These are phyloP conservation scores for Globisporangium echinulatum DNA, from an alignment of 352 stramenopile genomes.

Conservation along the genomic window DNA sequence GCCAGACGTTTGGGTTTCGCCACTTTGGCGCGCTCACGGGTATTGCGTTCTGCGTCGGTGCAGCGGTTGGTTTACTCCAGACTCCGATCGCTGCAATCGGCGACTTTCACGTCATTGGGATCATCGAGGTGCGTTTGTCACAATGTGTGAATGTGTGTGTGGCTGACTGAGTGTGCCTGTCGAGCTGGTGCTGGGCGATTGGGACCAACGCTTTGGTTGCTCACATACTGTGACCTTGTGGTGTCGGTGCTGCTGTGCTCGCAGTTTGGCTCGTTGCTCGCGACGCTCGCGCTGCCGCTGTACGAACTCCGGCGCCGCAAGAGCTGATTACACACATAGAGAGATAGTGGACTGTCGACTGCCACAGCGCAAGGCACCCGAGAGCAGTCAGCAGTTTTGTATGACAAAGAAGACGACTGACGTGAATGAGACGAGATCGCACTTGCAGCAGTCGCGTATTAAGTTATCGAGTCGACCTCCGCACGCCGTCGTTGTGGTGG, in stretches of 20 bases:
- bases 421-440: too few species aligned
- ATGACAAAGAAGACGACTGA: too few species aligned
- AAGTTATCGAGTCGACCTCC: too few species aligned
- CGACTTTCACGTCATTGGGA: conserved; percentile 35
- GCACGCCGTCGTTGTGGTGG: too few species aligned
- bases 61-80: conserved; percentile 55
- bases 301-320: conserved; percentile 29
- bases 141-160: neutral
- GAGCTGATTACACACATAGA: too few species aligned
- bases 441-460: too few species aligned
- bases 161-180: neutral
- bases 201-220: too few species aligned
- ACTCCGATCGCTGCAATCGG: conserved; percentile 48
- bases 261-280: conserved; percentile 40
- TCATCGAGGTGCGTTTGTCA: conserved; percentile 32
- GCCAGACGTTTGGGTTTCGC: conserved; percentile 74
- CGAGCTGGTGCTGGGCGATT: too few species aligned
- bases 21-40: conserved; percentile 81
- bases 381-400: too few species aligned
- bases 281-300: conserved; percentile 40
- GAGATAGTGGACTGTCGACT: too few species aligned
- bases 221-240: too few species aligned
- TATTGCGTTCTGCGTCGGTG: conserved; percentile 67
- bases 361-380: too few species aligned
- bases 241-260: neutral